phyloP scores from a whole-genome alignment of 176 grass and related monocot genomes.

The Paspalum notatum region DNA sequence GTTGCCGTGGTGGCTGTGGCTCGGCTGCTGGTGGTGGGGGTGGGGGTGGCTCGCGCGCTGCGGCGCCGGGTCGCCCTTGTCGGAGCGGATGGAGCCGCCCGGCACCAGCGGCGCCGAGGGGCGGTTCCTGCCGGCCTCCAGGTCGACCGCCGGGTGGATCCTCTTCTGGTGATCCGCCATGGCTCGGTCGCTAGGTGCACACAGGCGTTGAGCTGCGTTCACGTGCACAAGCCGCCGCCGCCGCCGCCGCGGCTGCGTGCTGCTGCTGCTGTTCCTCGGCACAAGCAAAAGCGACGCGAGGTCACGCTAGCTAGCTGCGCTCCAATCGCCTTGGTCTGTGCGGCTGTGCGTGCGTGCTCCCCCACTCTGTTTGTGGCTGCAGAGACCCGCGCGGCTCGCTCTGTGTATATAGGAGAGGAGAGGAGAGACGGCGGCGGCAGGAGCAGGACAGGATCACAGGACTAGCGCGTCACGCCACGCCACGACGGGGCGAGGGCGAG shows the following conservation, averaged over 20 bases:
- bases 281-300: conserved; percentile 14
- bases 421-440: no score
- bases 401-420: conserved; percentile 36
- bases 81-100: conserved; percentile 41
- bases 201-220: neutral
- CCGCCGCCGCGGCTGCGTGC: neutral
- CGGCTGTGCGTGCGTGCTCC: neutral
- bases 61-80: conserved; percentile 56
- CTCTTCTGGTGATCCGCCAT: conserved; percentile 84
- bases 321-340: neutral
- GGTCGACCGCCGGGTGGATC: conserved; percentile 73
- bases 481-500: neutral
- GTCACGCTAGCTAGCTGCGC: neutral
- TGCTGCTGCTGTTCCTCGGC: neutral
- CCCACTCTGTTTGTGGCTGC: neutral
- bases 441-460: no score
- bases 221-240: neutral
- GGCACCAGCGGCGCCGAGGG: conserved; percentile 61
- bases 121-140: conserved; percentile 54
- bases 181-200: no score
- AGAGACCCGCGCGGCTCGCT: neutral
- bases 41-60: neutral
- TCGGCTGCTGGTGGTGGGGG: neutral
- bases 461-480: neutral
- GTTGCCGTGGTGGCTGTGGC: neutral